Evolutionary conservation across 164 flowering plant genomes (phyloP).

Genomic region (Vitis vinifera): DNA sequence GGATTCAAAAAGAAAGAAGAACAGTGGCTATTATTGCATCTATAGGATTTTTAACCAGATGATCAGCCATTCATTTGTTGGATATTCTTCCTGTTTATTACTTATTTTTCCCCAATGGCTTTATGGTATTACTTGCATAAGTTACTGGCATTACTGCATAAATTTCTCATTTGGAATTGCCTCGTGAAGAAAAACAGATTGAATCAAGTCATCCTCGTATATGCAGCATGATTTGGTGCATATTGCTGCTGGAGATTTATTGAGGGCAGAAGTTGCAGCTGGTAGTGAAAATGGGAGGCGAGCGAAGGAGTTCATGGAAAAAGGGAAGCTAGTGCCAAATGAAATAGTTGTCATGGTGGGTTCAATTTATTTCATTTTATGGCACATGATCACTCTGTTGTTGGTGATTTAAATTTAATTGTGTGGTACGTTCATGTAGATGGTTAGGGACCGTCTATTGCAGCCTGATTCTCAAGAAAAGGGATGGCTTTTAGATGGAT

Average conservation of each 20-base stretch:
- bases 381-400: slow-evolving; percentile 1
- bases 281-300: slow-evolving; percentile 87
- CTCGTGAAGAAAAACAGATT: slow-evolving; percentile 33
- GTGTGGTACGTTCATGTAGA: slow-evolving; percentile 36
- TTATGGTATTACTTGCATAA: slow-evolving; percentile 2
- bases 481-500: slow-evolving; percentile 99
- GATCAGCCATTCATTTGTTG: neutral
- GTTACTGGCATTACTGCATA: slow-evolving; percentile 18
- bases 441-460: slow-evolving; percentile 88
- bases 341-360: slow-evolving; percentile 90
- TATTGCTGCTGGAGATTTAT: slow-evolving; percentile 90
- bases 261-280: slow-evolving; percentile 81
- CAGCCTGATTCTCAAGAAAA: slow-evolving; percentile 71
- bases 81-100: neutral
- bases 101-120: neutral
- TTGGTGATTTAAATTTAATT: slow-evolving; percentile 15
- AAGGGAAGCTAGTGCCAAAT: slow-evolving; percentile 83
- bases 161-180: slow-evolving; percentile 26
- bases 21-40: neutral
- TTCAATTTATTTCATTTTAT: slow-evolving; percentile 1
- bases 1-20: neutral
- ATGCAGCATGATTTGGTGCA: slow-evolving; percentile 96
- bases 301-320: slow-evolving; percentile 90
- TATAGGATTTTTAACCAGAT: neutral
- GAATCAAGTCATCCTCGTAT: slow-evolving; percentile 41